Conservation (phyloP, 148 eudicot genomes). For the Gaultheria prostrata region DNA sequence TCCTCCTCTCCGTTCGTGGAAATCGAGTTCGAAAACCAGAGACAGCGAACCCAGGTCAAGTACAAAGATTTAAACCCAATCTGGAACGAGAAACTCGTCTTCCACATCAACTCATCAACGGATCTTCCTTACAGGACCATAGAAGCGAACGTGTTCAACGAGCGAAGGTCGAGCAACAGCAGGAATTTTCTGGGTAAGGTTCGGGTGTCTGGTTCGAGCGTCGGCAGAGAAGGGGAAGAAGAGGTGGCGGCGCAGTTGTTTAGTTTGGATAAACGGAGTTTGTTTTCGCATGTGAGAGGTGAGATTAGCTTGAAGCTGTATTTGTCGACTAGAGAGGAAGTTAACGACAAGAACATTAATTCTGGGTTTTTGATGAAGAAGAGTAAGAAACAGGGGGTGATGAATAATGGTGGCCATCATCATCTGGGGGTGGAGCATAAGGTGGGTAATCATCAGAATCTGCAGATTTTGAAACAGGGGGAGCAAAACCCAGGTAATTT, state of each 20-base stretch:
- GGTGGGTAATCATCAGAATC: slow-evolving; percentile 20
- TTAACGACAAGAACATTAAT: slow-evolving; percentile 18
- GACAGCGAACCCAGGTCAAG: slow-evolving; percentile 62
- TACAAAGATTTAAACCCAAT: slow-evolving; percentile 72
- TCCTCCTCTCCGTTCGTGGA: slow-evolving; percentile 90
- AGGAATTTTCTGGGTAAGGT: slow-evolving; percentile 79
- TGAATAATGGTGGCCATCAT: slow-evolving; percentile 35
- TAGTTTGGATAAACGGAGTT: slow-evolving; percentile 70
- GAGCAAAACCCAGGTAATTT: slow-evolving; percentile 32
- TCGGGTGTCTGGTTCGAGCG: slow-evolving; percentile 59
- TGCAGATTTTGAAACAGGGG: slow-evolving; percentile 27
- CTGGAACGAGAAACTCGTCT: slow-evolving; percentile 88
- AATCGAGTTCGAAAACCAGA: slow-evolving; percentile 71
- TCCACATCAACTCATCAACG: slow-evolving; percentile 52
- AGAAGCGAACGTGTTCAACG: slow-evolving; percentile 74
- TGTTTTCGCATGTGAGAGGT: slow-evolving; percentile 81
- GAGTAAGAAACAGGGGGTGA: slow-evolving; percentile 43
- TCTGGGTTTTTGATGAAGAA: slow-evolving; percentile 31
- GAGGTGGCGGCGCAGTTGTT: slow-evolving; percentile 52
- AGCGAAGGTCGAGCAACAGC: slow-evolving; percentile 61
- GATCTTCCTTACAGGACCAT: slow-evolving; percentile 71
- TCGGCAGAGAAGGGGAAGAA: slow-evolving; percentile 60
- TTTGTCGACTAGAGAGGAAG: slow-evolving; percentile 48
- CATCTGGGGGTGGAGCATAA: slow-evolving; percentile 17
- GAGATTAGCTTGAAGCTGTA: slow-evolving; percentile 73